Evolutionary conservation across 1,284 basidiomycete species (phyloP).

Genomic region (Malassezia slooffiae): DNA sequence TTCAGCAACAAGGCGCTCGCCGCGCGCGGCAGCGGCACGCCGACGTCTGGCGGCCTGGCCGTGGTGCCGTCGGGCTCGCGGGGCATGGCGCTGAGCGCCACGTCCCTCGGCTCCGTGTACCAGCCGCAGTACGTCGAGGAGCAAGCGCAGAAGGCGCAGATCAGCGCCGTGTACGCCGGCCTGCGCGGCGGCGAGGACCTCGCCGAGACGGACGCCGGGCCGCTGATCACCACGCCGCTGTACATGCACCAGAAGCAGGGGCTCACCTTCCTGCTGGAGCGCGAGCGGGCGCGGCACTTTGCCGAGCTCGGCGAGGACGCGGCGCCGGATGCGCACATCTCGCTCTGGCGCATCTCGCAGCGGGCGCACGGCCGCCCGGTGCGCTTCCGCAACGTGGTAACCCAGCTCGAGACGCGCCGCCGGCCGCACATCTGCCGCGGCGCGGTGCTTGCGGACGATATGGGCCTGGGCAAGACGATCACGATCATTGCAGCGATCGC

Average conservation of each 20-base stretch:
- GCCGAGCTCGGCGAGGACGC: slow-evolving; percentile 15
- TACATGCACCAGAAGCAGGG: slow-evolving; percentile 98
- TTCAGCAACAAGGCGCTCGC: slow-evolving; percentile 7
- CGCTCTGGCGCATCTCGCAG: slow-evolving; percentile 66
- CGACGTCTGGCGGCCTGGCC: too few relatives aligned
- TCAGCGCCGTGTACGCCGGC: slow-evolving; percentile 83
- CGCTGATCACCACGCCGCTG: slow-evolving; percentile 74
- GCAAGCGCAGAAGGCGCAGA: slow-evolving; percentile 81
- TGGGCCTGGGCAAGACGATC: slow-evolving; percentile 97
- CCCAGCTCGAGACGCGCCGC: slow-evolving; percentile 60
- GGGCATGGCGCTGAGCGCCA: too few relatives aligned
- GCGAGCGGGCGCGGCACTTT: slow-evolving; percentile 53
- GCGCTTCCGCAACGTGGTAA: slow-evolving; percentile 59
- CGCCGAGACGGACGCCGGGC: slow-evolving; percentile 62
- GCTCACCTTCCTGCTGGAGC: slow-evolving; percentile 85
- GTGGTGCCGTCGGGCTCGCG: too few relatives aligned
- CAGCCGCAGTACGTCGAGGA: slow-evolving; percentile 49
- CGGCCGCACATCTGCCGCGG: slow-evolving; percentile 65
- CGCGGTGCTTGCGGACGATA: slow-evolving; percentile 60
- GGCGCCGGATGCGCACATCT: slow-evolving; percentile 49
- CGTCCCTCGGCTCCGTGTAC: slow-evolving; percentile 16
- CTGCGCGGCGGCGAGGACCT: slow-evolving; percentile 77
- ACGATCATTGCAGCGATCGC: slow-evolving; percentile 82
- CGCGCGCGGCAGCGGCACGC: slow-evolving; percentile 50
- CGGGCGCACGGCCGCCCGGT: slow-evolving; percentile 53